These are phyloP conservation scores for Kokia cookei DNA, from an alignment of 441 rosid species.

Conservation along the genomic window DNA sequence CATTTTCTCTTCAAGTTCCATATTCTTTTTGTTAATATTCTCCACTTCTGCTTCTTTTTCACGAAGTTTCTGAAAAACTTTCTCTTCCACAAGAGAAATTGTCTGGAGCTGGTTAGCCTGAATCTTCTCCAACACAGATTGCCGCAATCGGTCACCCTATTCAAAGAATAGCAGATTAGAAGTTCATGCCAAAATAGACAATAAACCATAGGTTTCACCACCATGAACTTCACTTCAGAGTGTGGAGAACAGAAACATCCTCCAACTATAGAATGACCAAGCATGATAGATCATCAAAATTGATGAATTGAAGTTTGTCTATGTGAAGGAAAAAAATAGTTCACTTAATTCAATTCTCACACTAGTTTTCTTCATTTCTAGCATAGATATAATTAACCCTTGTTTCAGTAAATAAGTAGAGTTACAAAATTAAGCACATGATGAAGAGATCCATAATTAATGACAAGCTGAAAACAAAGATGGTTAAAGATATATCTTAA, in stretches of 20 bases:
- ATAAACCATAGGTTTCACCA: not conserved
- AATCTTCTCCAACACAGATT: constrained; percentile 54
- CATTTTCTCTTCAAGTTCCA: constrained; percentile 75
- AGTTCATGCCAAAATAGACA: not conserved
- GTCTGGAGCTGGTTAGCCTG: constrained; percentile 59
- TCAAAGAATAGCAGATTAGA: not conserved
- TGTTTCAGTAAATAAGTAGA: not conserved
- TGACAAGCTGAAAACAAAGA: not conserved
- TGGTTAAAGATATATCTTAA: not conserved
- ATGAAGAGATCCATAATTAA: not conserved
- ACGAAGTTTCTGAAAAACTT: constrained; percentile 49
- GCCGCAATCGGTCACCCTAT: constrained; percentile 63
- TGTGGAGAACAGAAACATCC: not conserved
- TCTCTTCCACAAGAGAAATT: constrained; percentile 58
- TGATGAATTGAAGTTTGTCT: not conserved
- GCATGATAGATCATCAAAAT: not conserved
- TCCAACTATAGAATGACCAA: not conserved
- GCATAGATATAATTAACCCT: not conserved
- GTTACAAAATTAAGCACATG: not conserved
- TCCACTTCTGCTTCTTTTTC: constrained; percentile 75
- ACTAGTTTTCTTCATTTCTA: not conserved
- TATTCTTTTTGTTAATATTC: constrained; percentile 59
- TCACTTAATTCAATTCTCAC: not conserved
- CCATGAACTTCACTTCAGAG: not conserved
- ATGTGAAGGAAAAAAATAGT: not conserved